Evolutionary conservation across 1,139 yeast species (phyloP), one percentile per base, ranked within the genome.

Genomic region (Citeromyces hawaiiensis): DNA sequence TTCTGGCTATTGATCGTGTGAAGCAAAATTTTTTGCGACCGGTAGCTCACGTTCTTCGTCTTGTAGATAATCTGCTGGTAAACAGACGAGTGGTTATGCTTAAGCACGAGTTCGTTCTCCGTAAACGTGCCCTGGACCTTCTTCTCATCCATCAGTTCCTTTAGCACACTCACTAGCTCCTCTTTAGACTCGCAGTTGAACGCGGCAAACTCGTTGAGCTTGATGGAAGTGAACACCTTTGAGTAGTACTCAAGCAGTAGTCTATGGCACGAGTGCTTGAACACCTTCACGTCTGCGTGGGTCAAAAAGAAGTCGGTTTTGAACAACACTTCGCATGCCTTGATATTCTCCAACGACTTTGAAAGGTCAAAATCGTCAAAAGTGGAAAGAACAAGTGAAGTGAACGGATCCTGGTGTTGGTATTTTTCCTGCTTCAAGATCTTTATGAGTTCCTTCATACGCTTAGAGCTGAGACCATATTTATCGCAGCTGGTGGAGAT

Each of bases 361-460:
- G 67, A 70, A 48, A 75, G 72, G 48, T 73, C 75, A 51, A 68
- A 75, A 48, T 70, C 75, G 43, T 71, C 64, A 53, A 70, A 75
- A 40, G 76, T 55, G 4, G 72, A 66, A 43, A 66, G 63, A 45
- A 76, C 62, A 44, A 76, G 70, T 42, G 65, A 63, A 23, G 80
- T 70, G 42, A 76, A 63, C 30, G 83, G 80, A 50, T 76, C 83
- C 45, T 59, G 57, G 57, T 71, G 76, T 59, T 76, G 81, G 54
- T 76, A 74, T 39, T 62, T 59, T 54, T 76, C 83, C 49, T 72
- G 79, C 41, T 64, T 64, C 40, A 76, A 70, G 14, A 72, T 71
- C 44, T 70, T 64, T 39, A 72, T 63, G 40, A 76, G 56, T 45
- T 76, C 83, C 54, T 65, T 73, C 42, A 76, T 59, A 48, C 71